Evolutionary conservation across 148 eudicot species (phyloP), one percentile per base, ranked within the genome.

Genomic region (Cornus kousa): DNA sequence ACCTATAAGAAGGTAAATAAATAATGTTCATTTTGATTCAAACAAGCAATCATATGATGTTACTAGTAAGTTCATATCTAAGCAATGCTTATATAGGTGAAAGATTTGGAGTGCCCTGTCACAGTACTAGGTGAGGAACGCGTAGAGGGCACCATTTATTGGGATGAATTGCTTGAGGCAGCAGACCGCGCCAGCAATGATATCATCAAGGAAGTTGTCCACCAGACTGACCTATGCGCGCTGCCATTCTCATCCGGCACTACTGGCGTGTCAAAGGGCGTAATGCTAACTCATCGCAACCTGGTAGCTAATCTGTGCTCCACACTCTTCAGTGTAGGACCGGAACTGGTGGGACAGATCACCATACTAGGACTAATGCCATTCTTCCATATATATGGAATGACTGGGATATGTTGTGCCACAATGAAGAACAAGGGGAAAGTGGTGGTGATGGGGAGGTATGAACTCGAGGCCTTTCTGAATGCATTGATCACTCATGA

Each of bases 221-320:
- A 79, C 4, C 94, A 94, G 46, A 87, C 74, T 19, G 98, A 94
- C 62, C 78, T 97, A 17, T 97, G 99, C 31, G 99, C 99, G 7
- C 97, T 97, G 2, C 99, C 99, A 9, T 97, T 97, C 73, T 97
- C 99, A 22, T 97, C 99, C 14, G 99, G 99, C 67, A 97, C 99
- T 4, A 97, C 99, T 0, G 99, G 99, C 13, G 68, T 91, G 37
- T 92, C 99, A 0, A 97, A 97, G 68, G 99, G 99, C 6, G 99
- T 97, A 5, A 97, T 97, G 99, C 69, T 97, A 23, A 92, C 92
- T 19, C 99, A 97, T 75, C 67, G 88, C 14, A 97, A 97, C 77
- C 55, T 97, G 0, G 95, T 97, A 0, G 90, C 99, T 0, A 97
- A 97, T 70, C 92, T 97, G 10, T 86, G 95, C 80, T 97, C 99